phyloP scores from a whole-genome alignment of 176 grass and related monocot genomes.

The Oryza glaberrima region DNA sequence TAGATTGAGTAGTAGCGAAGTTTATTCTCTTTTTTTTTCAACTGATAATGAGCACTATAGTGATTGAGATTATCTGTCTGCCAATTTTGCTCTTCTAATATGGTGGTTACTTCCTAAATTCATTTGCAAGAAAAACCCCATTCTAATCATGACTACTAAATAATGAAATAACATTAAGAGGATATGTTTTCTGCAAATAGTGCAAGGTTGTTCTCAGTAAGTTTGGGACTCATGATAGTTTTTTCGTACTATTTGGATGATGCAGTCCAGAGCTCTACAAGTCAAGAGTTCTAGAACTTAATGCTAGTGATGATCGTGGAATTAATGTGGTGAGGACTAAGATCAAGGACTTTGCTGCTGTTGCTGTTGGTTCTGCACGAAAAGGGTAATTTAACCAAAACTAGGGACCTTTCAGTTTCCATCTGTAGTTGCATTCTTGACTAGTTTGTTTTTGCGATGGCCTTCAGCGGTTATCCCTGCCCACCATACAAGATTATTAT shows the following conservation, averaged over 20 bases:
- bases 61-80: not conserved
- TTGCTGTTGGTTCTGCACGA: slow-evolving; percentile 79
- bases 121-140: not conserved
- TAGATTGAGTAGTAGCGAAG: not conserved
- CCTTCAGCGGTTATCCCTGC: slow-evolving; percentile 80
- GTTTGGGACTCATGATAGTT: slow-evolving; percentile 17
- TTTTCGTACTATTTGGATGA: slow-evolving; percentile 21
- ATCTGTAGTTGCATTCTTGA: slow-evolving; percentile 42
- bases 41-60: not conserved
- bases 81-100: not conserved
- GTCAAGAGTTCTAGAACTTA: slow-evolving; percentile 95
- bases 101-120: not conserved
- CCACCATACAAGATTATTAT: slow-evolving; percentile 99
- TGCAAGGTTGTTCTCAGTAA: slow-evolving; percentile 12
- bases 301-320: slow-evolving; percentile 99
- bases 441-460: slow-evolving; percentile 26
- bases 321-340: slow-evolving; percentile 98
- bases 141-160: not conserved
- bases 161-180: slow-evolving; percentile 14
- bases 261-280: slow-evolving; percentile 92
- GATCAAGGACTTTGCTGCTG: slow-evolving; percentile 97
- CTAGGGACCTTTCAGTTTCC: slow-evolving; percentile 30
- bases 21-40: not conserved
- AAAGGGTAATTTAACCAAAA: slow-evolving; percentile 59
- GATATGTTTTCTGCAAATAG: not conserved